A percentile compares a stretch with the other conserved stretches of the same genome.
Evolutionary conservation across 139 green algal genomes (phyloP).

Genomic region (Coelastrella sp.): DNA sequence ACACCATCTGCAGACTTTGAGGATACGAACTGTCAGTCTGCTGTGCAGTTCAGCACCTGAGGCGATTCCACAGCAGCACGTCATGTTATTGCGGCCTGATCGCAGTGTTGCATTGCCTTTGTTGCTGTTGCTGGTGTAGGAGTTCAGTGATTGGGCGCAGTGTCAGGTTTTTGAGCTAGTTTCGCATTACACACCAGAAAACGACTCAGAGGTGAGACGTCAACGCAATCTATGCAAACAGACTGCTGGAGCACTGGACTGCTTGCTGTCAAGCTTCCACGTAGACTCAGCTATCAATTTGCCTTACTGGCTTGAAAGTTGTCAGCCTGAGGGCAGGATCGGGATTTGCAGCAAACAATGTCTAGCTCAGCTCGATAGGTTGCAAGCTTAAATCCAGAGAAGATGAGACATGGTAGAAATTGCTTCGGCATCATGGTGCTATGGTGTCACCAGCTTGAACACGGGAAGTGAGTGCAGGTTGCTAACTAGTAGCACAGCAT

Average conservation of each 20-base stretch:
- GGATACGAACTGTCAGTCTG: too few relatives aligned
- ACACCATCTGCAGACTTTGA: too few relatives aligned
- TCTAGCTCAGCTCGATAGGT: background rate
- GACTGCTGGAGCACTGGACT: background rate
- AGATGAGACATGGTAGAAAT: background rate
- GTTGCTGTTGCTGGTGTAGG: constrained; percentile 57
- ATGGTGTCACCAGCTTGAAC: background rate
- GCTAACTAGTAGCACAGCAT: too few relatives aligned
- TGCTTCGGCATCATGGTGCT: background rate
- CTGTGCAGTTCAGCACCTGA: background rate
- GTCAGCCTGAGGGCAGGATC: background rate
- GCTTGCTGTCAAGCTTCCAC: background rate
- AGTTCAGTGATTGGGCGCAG: constrained; percentile 96
- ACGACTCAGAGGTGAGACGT: constrained; percentile 76
- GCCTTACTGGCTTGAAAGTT: background rate
- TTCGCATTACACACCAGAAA: constrained; percentile 74
- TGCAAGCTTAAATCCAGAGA: background rate
- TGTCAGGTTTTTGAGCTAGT: constrained; percentile 93
- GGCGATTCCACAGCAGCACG: too few relatives aligned
- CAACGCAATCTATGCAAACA: background rate
- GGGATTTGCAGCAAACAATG: background rate
- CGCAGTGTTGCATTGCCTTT: too few relatives aligned
- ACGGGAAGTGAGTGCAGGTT: too few relatives aligned
- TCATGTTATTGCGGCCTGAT: too few relatives aligned
- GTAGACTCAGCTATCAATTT: background rate